Base-by-base conservation (phyloP, 108 stramenopile genomes). In the Nitzschia sp. region DNA sequence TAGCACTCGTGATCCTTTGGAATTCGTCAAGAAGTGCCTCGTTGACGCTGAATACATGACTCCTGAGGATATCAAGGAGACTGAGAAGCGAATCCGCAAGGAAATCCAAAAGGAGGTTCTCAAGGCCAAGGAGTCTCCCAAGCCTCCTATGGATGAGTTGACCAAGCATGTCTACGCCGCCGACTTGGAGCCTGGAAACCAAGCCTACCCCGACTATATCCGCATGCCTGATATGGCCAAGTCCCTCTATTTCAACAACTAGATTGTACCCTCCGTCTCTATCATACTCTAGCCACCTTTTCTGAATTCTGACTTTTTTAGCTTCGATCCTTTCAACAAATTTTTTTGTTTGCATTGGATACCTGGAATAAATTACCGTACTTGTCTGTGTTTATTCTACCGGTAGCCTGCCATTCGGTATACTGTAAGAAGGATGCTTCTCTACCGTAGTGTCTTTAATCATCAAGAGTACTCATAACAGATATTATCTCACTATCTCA, bases 1-100 rank as follows among this genome's bases (percentile, higher is more conserved):
- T 59, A 82, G 93, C 44, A 96, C 97, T 41, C 87, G 95, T 10
- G 99, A 99, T 72, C 97, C 97, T 56, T 83, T 99, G 63, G 98
- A 99, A 80, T 95, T 88, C 71, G 90, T 98, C 53, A 98, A 98
- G 80, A 91, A 95, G 68, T 83, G 92, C 52, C 67, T 98, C 50
- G 80, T 92, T 40, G 96, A 99, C 57, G 81, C 93, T 57, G 88
- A 83, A 43, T 90, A 93, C 65, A 84, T 87, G 34, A 87, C 91
- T 37, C 84, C 90, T 14, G 95, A 96, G 44, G 97, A 98, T 72
- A 88, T 98, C 57, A 99, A 98, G 88, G 92, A 85, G 11, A 95
- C 83, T 25, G 98, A 99, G 78, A 99, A 99, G 82, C 77, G 72
- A 34, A 93, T 99, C 74, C 83, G 97, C 29, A 95, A 91, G 66